A percentile compares a stretch with the other conserved stretches of the same genome.
phyloP scores from a whole-genome alignment of 192 early-diverging fungal genomes.

The Rhizoclosmatium sp. region DNA sequence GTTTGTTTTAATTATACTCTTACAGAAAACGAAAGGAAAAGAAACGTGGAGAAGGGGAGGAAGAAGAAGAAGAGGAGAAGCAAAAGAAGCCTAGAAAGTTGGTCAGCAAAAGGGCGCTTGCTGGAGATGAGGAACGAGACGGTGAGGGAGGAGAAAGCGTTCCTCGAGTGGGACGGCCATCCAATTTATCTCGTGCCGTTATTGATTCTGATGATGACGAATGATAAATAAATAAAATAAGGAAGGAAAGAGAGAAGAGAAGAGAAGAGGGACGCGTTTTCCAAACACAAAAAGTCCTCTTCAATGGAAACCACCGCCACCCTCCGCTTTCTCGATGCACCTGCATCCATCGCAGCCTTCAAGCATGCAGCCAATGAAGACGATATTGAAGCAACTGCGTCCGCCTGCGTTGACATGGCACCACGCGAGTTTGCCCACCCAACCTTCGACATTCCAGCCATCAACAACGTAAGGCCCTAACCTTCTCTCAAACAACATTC shows the following conservation, averaged over 20 bases:
- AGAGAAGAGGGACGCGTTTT: neutral
- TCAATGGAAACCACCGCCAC: neutral
- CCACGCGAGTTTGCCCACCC: slow-evolving; percentile 45
- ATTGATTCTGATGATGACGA: slow-evolving; percentile 37
- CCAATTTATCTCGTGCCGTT: slow-evolving; percentile 21
- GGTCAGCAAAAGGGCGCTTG: neutral
- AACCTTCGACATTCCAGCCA: slow-evolving; percentile 45
- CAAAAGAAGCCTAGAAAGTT: neutral
- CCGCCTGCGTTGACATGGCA: neutral
- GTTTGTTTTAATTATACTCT: slow-evolving; percentile 8
- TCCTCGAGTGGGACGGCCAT: slow-evolving; percentile 18
- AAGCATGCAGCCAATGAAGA: slow-evolving; percentile 12
- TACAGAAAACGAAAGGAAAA: slow-evolving; percentile 26
- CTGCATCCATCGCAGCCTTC: neutral
- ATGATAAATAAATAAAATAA: neutral
- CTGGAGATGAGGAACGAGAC: neutral
- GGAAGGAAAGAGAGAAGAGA: neutral
- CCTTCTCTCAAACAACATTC: neutral
- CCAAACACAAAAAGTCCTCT: neutral
- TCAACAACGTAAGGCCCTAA: slow-evolving; percentile 41
- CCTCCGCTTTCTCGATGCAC: slow-evolving; percentile 39
- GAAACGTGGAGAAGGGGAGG: slow-evolving; percentile 21
- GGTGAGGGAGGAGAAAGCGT: neutral
- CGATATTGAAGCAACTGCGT: slow-evolving; percentile 8
- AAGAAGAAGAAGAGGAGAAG: slow-evolving; percentile 6